A percentile compares a stretch with the other conserved stretches of the same genome.
Conservation (phyloP, 495 filamentous ascomycete genomes). For the Tuber borchii region DNA sequence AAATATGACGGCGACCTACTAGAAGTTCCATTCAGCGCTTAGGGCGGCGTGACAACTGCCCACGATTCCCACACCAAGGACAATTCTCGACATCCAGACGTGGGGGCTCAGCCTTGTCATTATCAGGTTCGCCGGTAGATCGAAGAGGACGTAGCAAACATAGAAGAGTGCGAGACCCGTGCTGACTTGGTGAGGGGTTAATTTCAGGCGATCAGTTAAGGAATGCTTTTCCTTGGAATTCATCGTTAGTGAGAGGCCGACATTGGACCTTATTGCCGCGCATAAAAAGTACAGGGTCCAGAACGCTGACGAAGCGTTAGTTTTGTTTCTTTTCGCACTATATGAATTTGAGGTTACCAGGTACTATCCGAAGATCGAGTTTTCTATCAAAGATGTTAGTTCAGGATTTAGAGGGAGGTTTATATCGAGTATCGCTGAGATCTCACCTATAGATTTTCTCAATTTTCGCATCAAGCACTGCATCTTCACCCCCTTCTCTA, state of each 20-base stretch:
- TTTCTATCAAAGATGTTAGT: conserved; percentile 49
- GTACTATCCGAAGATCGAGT: conserved; percentile 76
- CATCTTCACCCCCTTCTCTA: conserved; percentile 45
- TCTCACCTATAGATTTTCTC: conserved; percentile 59
- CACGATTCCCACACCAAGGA: conserved; percentile 76
- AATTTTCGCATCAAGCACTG: conserved; percentile 51
- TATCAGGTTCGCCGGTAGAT: conserved; percentile 80
- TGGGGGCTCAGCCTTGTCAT: conserved; percentile 80
- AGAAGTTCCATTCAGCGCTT: conserved; percentile 75
- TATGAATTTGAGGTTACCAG: conserved; percentile 46
- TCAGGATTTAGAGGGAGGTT: neutral
- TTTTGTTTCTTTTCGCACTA: conserved; percentile 1
- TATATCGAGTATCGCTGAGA: neutral
- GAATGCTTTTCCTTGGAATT: conserved; percentile 62
- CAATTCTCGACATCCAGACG: conserved; percentile 89
- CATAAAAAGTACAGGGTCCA: conserved; percentile 91
- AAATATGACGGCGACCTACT: conserved; percentile 49
- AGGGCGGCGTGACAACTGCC: conserved; percentile 76
- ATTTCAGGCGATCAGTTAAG: conserved; percentile 57
- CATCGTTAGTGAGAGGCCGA: conserved; percentile 87
- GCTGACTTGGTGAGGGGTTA: conserved; percentile 68
- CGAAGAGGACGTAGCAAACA: conserved; percentile 82
- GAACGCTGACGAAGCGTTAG: conserved; percentile 53
- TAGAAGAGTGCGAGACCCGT: conserved; percentile 82
- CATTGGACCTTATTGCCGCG: conserved; percentile 84